Conservation (phyloP, 257 asterid species). For the Misopates orontium region DNA sequence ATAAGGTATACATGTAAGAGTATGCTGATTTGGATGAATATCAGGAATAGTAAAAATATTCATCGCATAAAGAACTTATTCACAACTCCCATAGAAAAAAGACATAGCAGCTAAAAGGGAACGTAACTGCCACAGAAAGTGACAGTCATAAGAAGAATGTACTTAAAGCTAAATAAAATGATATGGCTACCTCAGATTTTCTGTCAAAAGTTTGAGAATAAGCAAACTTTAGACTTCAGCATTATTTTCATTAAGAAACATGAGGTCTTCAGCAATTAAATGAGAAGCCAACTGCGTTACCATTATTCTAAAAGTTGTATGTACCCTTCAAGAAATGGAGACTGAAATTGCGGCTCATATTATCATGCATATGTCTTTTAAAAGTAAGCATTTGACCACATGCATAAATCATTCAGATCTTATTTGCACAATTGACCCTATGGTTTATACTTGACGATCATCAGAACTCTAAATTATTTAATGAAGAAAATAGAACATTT, state of each 20-base stretch:
- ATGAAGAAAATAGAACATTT: neutral
- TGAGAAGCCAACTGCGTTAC: neutral
- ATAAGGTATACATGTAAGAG: conserved; percentile 1
- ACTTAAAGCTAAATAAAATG: neutral
- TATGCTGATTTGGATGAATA: conserved; percentile 6
- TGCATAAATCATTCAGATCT: neutral
- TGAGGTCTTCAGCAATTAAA: neutral
- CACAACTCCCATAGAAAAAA: neutral
- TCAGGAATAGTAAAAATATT: conserved; percentile 12
- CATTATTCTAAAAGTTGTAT: neutral
- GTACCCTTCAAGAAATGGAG: neutral
- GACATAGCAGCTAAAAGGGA: conserved; percentile 16
- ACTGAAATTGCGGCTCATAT: neutral
- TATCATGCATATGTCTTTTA: neutral
- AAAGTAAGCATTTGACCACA: neutral
- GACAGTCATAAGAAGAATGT: neutral
- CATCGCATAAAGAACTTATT: conserved; percentile 2
- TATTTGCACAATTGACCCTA: neutral
- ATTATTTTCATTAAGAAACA: neutral
- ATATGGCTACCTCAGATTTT: neutral
- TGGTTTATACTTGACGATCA: neutral
- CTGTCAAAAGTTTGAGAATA: conserved; percentile 3
- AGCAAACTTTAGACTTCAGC: conserved; percentile 4
- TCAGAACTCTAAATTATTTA: neutral
- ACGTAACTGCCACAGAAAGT: neutral